These are phyloP conservation scores for Yamadazyma sp. DNA, from an alignment of 805 yeast species.

Conservation along the genomic window DNA sequence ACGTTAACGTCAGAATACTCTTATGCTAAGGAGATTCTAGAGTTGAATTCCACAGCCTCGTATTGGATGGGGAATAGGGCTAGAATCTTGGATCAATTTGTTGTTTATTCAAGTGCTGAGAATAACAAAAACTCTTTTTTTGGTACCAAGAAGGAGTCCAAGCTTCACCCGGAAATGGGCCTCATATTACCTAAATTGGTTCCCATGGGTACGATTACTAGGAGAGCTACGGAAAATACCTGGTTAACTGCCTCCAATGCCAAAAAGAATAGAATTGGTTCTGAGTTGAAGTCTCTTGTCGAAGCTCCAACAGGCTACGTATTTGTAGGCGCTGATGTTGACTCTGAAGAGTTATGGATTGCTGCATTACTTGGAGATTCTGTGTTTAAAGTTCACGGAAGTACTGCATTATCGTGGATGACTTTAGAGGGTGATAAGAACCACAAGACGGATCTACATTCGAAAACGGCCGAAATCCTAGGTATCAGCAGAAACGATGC, in stretches of 20 bases:
- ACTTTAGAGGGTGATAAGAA: constrained; percentile 91
- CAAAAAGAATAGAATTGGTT: constrained; percentile 79
- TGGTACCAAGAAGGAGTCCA: constrained; percentile 23
- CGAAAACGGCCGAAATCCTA: constrained; percentile 85
- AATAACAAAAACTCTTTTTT: constrained; percentile 24
- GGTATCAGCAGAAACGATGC: constrained; percentile 92
- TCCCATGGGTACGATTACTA: constrained; percentile 95
- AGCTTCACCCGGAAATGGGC: constrained; percentile 46
- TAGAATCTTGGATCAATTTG: constrained; percentile 81
- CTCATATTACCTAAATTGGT: constrained; percentile 80
- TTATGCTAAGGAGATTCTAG: constrained; percentile 73
- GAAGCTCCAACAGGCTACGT: constrained; percentile 86
- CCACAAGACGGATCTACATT: constrained; percentile 92
- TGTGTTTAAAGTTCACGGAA: constrained; percentile 85
- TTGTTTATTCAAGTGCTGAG: constrained; percentile 50
- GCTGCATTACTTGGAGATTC: constrained; percentile 95
- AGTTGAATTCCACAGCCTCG: constrained; percentile 75
- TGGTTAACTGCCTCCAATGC: constrained; percentile 99
- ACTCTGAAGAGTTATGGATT: constrained; percentile 97
- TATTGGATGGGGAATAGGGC: constrained; percentile 94
- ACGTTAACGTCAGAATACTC: constrained; percentile 67
- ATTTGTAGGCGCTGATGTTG: constrained; percentile 98
- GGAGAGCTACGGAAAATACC: constrained; percentile 95
- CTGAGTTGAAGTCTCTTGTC: constrained; percentile 86
- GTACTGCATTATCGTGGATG: constrained; percentile 99